Base-by-base conservation (phyloP, 495 filamentous ascomycete genomes). In the Hyaloscypha finlandica region DNA sequence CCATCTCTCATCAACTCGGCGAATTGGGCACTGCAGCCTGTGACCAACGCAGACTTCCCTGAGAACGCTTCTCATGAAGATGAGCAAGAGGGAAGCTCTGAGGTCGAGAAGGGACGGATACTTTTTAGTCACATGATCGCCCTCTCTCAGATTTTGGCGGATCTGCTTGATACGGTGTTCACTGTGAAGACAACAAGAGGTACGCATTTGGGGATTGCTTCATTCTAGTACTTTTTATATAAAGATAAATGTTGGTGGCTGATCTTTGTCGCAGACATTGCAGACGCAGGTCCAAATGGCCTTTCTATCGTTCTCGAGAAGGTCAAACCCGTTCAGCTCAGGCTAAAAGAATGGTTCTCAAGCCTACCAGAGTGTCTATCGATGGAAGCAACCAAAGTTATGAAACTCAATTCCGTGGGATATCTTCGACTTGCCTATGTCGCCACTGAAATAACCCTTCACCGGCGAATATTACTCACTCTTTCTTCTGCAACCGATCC, bases 381-480 rank as follows among this genome's bases (percentile, higher is more conserved):
- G 20, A 90, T 94, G 84, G 89, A 93, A 67, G 70, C 75, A 19
- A 81, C 81, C 57, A 70, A 78, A 12, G 75, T 75, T 37, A 68
- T 76, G 54, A 82, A 84, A 51, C 79, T 88, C 54, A 86, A 83
- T 37, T 82, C 83, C 59, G 84, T 84, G 74, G 92, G 92, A 32
- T 92, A 89, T 72, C 81, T 96, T 39, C 90, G 94, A 73, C 84
- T 96, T 20, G 90, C 88, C 39, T 93, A 94, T 77, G 92, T 92
- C 69, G 90, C 92, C 25, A 88, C 89, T 12, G 92, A 94, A 70
- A 92, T 94, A 71, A 92, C 90, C 0, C 87, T 96, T 56, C 92
- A 94, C 73, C 85, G 92, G 12, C 85, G 90, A 66, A 92, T 94
- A 69, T 84, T 93, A 55, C 88, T 91, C 32, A 88, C 89, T 19